Evolutionary conservation across 139 green algal genomes (phyloP).

Genomic region (Coelastrella sp.): DNA sequence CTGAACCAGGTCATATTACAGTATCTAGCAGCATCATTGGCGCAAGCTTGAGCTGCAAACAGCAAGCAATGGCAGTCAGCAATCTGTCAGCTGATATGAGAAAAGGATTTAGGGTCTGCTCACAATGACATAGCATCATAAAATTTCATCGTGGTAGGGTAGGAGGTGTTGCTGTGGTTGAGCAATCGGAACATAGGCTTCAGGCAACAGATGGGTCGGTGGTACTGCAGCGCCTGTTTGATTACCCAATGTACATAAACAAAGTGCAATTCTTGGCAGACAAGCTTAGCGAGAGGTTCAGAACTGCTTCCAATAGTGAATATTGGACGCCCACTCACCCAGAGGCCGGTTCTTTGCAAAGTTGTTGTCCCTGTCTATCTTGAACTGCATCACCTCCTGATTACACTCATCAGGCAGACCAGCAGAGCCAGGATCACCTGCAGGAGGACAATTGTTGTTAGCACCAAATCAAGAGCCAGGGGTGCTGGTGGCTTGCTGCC

Average conservation of each 20-base stretch:
- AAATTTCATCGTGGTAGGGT: too few relatives aligned
- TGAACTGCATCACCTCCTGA: conserved; percentile 78
- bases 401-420: conserved; percentile 62
- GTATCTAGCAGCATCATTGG: conserved; percentile 68
- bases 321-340: conserved; percentile 62
- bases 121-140: too few relatives aligned
- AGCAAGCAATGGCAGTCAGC: not conserved
- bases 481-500: too few relatives aligned
- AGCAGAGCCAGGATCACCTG: conserved; percentile 20
- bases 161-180: too few relatives aligned
- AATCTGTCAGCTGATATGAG: not conserved
- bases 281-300: not conserved
- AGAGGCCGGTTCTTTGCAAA: conserved; percentile 82
- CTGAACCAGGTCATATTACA: conserved; percentile 73
- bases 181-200: too few relatives aligned
- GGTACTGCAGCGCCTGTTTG: too few relatives aligned
- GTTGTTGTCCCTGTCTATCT: conserved; percentile 75
- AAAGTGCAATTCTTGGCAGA: not conserved
- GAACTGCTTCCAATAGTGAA: too few relatives aligned
- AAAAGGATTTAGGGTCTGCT: too few relatives aligned
- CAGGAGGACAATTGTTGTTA: not conserved
- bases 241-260: too few relatives aligned
- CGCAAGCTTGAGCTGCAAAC: conserved; percentile 77
- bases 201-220: too few relatives aligned
- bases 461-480: too few relatives aligned